These are phyloP conservation scores for Trametes cinnabarina DNA, from an alignment of 768 basidiomycete genomes.

Conservation along the genomic window DNA sequence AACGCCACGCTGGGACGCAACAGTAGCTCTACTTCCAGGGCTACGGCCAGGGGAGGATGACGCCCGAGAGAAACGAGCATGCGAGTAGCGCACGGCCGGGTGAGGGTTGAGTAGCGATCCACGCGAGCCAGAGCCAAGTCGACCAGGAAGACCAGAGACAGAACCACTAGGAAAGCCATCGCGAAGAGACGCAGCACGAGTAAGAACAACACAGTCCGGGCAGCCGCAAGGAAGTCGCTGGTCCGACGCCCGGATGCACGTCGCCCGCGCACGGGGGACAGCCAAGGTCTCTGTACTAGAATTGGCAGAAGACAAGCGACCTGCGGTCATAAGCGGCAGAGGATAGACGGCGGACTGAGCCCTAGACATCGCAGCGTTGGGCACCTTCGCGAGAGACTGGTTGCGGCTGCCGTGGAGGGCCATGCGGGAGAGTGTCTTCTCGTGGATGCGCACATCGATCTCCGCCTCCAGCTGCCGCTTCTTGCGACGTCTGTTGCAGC, in stretches of 20 bases:
- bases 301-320: not conserved
- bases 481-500: conserved; percentile 11
- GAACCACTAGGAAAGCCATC: not conserved
- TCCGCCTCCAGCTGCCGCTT: conserved; percentile 5
- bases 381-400: conserved; percentile 4
- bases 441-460: conserved; percentile 11
- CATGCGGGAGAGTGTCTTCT: conserved; percentile 2
- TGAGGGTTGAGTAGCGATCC: not conserved
- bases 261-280: not conserved
- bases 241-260: not conserved
- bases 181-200: not conserved
- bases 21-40: not conserved
- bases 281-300: not conserved
- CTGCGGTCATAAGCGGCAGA: not conserved
- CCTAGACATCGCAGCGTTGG: not conserved
- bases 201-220: not conserved
- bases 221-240: not conserved
- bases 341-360: not conserved
- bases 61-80: not conserved
- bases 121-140: not conserved
- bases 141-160: not conserved
- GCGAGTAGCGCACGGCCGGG: not conserved
- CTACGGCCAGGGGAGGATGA: not conserved
- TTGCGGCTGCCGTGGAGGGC: not conserved
- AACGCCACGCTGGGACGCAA: not conserved